Evolutionary conservation across 2,329 filamentous ascomycete genomes (phyloP).

Genomic region (Colletotrichum horii): DNA sequence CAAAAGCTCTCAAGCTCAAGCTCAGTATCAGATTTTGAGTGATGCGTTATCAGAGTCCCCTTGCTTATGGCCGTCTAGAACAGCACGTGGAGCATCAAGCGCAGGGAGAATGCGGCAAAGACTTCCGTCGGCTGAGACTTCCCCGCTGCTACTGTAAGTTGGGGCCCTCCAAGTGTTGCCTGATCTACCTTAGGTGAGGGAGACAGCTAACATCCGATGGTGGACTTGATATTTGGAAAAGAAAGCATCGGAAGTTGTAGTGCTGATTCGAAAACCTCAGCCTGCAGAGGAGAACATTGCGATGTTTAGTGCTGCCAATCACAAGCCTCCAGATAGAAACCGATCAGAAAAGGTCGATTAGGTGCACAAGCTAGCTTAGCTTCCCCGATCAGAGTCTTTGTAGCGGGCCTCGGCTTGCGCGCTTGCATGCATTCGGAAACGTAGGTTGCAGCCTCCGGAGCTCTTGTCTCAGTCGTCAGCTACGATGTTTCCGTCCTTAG

Average conservation of each 20-base stretch:
- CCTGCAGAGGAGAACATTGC: neutral
- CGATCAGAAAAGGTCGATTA: neutral
- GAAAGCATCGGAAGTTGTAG: neutral
- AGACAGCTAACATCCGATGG: neutral
- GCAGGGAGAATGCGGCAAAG: neutral
- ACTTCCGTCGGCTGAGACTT: neutral
- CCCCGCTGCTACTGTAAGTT: neutral
- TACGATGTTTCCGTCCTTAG: neutral
- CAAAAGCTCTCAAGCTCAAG: neutral
- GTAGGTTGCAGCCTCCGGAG: neutral
- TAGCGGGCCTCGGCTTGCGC: neutral
- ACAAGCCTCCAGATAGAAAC: neutral
- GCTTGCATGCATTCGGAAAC: slow-evolving; percentile 2
- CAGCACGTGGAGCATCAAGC: neutral
- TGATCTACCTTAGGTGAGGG: neutral
- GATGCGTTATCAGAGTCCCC: neutral
- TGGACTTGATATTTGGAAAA: neutral
- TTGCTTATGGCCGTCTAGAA: neutral
- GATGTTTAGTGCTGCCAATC: neutral
- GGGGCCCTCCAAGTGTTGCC: neutral
- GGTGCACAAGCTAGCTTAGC: neutral
- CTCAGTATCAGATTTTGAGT: neutral
- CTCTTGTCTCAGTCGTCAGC: neutral
- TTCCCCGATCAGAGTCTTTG: neutral
- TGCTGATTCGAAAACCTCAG: neutral